Percentiles rank a stretch among this genome's conserved stretches.
phyloP scores from a whole-genome alignment of 2,329 filamentous ascomycete species.

The Fusarium robinianum region DNA sequence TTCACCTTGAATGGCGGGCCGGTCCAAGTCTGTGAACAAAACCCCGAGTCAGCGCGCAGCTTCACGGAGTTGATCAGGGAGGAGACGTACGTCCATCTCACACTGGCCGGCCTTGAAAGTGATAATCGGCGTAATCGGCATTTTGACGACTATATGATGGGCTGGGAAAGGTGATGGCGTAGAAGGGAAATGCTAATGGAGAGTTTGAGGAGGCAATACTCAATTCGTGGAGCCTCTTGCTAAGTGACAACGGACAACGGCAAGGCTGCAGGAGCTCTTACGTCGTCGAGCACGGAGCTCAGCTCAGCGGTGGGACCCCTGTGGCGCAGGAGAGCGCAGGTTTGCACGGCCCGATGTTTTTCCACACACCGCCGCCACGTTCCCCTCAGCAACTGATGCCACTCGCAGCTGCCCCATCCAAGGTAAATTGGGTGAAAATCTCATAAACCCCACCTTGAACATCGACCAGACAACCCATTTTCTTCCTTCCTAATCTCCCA shows the following conservation, averaged over 20 bases:
- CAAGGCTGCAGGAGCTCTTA: conserved; percentile 48
- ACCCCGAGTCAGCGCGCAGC: conserved; percentile 26
- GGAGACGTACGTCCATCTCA: conserved; percentile 71
- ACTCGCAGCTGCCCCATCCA: conserved; percentile 28
- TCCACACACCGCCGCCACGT: conserved; percentile 27
- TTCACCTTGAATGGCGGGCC: conserved; percentile 74
- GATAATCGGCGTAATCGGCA: conserved; percentile 86
- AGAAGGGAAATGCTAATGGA: conserved; percentile 10
- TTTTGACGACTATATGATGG: conserved; percentile 44
- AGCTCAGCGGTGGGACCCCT: conserved; percentile 11
- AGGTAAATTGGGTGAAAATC: conserved; percentile 44
- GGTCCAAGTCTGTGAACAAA: conserved; percentile 48
- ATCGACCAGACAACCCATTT: conserved; percentile 46
- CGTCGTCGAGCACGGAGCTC: conserved; percentile 43
- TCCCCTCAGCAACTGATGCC: conserved; percentile 27
- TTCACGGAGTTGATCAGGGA: conserved; percentile 1
- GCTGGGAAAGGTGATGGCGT: conserved; percentile 9
- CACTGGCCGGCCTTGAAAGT: conserved; percentile 96
- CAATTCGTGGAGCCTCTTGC: conserved; percentile 14
- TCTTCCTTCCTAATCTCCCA: conserved; percentile 38
- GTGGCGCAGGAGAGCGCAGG: conserved; percentile 2
- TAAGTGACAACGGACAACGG: no score
- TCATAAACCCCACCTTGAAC: conserved; percentile 48
- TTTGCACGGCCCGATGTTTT: conserved; percentile 23
- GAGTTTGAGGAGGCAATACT: conserved; percentile 13